Percentiles rank a stretch among this genome's conserved stretches.
Conservation (phyloP, 2,329 filamentous ascomycete species). For the Tolypocladium pustulatum region DNA sequence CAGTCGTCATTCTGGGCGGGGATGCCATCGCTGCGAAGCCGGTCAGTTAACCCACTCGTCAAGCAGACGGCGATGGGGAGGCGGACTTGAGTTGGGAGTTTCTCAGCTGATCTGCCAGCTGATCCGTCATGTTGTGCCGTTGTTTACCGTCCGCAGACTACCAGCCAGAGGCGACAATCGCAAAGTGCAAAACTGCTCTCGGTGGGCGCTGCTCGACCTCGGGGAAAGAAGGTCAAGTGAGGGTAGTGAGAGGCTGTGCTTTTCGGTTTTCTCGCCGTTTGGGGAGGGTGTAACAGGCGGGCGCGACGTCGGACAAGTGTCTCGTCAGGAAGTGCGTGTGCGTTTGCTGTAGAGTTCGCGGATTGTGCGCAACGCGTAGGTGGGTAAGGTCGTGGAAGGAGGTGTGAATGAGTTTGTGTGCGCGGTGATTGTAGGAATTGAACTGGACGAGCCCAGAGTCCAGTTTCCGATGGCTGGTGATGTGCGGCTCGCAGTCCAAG, state of each 20-base stretch:
- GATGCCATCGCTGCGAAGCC: constrained; percentile 31
- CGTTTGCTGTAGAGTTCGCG: not conserved
- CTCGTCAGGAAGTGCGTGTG: not conserved
- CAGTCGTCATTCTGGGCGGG: constrained; percentile 48
- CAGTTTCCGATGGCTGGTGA: constrained; percentile 11
- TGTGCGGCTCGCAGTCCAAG: constrained; percentile 16
- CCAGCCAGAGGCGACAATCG: constrained; percentile 8
- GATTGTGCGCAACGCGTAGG: not conserved
- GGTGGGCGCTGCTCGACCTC: not conserved
- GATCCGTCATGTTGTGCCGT: constrained; percentile 29
- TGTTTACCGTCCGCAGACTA: constrained; percentile 14
- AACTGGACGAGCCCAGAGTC: constrained; percentile 1
- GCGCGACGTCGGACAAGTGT: not conserved
- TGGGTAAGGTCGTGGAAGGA: constrained; percentile 6
- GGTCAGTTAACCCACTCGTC: constrained; percentile 3
- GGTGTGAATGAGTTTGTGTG: constrained; percentile 7
- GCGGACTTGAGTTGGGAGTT: constrained; percentile 30
- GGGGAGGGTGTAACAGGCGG: not conserved
- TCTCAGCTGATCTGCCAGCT: constrained; percentile 34
- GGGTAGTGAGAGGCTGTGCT: not conserved
- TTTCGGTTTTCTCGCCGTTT: not conserved
- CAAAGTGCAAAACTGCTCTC: constrained; percentile 9
- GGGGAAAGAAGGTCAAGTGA: not conserved
- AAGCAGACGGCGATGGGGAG: not conserved
- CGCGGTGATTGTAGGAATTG: constrained; percentile 1